Conservation (phyloP, 345 rosid species). For the Xanthoceras sorbifolium region DNA sequence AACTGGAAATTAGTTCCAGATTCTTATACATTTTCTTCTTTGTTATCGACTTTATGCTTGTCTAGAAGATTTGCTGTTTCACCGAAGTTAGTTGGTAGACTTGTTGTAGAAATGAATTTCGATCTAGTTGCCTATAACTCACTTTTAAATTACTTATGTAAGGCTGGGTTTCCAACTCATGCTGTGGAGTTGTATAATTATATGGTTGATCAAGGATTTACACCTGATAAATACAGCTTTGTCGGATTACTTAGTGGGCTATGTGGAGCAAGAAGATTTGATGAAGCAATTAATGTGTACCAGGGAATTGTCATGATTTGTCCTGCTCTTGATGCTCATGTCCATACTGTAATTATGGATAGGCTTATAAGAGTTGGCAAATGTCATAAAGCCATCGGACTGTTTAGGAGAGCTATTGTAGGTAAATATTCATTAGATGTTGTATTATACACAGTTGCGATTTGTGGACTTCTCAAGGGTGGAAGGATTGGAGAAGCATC, state of each 20-base stretch:
- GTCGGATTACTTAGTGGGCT: slow-evolving; percentile 56
- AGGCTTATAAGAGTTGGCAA: slow-evolving; percentile 51
- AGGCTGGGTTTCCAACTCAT: slow-evolving; percentile 42
- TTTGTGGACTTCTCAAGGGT: slow-evolving; percentile 54
- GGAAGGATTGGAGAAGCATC: slow-evolving; percentile 58
- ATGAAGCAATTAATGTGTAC: slow-evolving; percentile 56
- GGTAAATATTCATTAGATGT: slow-evolving; percentile 56
- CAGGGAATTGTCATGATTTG: slow-evolving; percentile 31
- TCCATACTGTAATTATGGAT: slow-evolving; percentile 59
- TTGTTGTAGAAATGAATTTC: slow-evolving; percentile 37
- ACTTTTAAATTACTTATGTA: slow-evolving; percentile 52
- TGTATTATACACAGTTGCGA: slow-evolving; percentile 64
- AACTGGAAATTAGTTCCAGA: slow-evolving; percentile 54
- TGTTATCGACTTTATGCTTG: slow-evolving; percentile 44
- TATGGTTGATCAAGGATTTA: slow-evolving; percentile 51
- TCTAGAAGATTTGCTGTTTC: slow-evolving; percentile 43
- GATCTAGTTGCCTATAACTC: slow-evolving; percentile 60
- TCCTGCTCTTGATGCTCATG: slow-evolving; percentile 53
- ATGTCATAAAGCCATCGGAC: slow-evolving; percentile 42
- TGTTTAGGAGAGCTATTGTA: slow-evolving; percentile 47
- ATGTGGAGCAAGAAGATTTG: slow-evolving; percentile 39
- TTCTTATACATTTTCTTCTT: slow-evolving; percentile 62
- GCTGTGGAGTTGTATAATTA: slow-evolving; percentile 47
- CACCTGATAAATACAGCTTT: slow-evolving; percentile 59
- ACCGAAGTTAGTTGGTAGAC: slow-evolving; percentile 32